phyloP scores from a whole-genome alignment of 345 rosid genomes.

The Gossypium arboreum region DNA sequence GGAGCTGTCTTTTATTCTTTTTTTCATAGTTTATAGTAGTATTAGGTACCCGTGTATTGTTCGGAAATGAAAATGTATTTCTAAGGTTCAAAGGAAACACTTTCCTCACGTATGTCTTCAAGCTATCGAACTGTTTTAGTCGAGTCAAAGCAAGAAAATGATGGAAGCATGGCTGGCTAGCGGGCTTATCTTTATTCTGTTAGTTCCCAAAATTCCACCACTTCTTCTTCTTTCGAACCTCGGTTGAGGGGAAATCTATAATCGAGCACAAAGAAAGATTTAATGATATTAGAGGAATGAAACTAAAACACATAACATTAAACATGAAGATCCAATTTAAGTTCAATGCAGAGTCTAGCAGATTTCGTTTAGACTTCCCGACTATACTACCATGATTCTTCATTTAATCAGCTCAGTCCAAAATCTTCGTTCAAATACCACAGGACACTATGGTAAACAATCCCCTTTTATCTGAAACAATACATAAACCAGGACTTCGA shows the following conservation, averaged over 20 bases:
- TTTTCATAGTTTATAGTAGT: too few species aligned
- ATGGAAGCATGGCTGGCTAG: neutral
- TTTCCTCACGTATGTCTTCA: neutral
- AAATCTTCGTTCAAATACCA: neutral
- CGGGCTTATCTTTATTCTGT: conserved; percentile 15
- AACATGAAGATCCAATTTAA: neutral
- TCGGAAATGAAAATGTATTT: neutral
- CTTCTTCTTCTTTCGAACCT: conserved; percentile 52
- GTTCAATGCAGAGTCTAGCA: neutral
- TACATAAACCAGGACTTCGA: neutral
- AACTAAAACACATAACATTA: neutral
- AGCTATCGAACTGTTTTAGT: neutral
- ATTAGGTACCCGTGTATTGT: neutral
- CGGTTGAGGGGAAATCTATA: conserved; percentile 42
- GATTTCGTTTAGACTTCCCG: neutral
- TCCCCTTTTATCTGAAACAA: neutral
- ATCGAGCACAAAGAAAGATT: conserved; percentile 11
- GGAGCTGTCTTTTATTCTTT: too few species aligned
- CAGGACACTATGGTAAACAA: neutral
- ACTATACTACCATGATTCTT: neutral
- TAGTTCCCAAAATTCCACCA: conserved; percentile 78
- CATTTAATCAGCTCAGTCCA: neutral
- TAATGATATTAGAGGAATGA: neutral
- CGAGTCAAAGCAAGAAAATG: neutral
- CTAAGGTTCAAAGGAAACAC: neutral